Conservation (phyloP, 2,329 filamentous ascomycete genomes). For the Colletotrichum sp. region DNA sequence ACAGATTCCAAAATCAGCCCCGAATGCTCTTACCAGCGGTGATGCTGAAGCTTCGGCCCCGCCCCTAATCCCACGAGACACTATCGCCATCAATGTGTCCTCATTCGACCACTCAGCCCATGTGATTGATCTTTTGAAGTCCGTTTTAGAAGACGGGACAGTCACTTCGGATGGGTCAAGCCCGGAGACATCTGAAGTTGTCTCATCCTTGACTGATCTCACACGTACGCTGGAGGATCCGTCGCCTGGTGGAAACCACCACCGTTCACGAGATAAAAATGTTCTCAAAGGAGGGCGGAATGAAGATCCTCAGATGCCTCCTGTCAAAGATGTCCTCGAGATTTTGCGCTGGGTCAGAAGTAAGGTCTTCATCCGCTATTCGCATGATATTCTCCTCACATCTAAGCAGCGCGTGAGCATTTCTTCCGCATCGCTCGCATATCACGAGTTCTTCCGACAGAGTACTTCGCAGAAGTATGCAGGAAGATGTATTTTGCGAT, state of each 20-base stretch:
- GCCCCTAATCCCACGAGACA: background rate
- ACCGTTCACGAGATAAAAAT: no score
- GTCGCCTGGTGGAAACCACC: background rate
- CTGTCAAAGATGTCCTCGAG: background rate
- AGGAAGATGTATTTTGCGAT: slow-evolving; percentile 40
- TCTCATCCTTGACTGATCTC: background rate
- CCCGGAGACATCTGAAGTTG: background rate
- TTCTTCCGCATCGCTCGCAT: slow-evolving; percentile 34
- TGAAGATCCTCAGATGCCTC: background rate
- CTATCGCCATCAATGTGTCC: background rate
- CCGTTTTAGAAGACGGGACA: background rate
- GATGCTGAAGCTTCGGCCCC: background rate
- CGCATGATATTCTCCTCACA: background rate
- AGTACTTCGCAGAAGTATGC: slow-evolving; percentile 34
- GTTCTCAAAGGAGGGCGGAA: background rate
- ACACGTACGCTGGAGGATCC: background rate
- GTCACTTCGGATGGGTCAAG: background rate
- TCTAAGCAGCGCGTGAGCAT: slow-evolving; percentile 18
- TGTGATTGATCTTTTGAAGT: slow-evolving; percentile 37
- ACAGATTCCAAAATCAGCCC: background rate
- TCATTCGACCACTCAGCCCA: slow-evolving; percentile 37
- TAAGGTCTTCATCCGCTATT: background rate
- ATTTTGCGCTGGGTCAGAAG: background rate
- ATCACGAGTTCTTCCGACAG: slow-evolving; percentile 34
- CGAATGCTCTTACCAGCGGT: no score